Conservation (phyloP, 2,329 filamentous ascomycete species). For the Talaromyces pinophilus region DNA sequence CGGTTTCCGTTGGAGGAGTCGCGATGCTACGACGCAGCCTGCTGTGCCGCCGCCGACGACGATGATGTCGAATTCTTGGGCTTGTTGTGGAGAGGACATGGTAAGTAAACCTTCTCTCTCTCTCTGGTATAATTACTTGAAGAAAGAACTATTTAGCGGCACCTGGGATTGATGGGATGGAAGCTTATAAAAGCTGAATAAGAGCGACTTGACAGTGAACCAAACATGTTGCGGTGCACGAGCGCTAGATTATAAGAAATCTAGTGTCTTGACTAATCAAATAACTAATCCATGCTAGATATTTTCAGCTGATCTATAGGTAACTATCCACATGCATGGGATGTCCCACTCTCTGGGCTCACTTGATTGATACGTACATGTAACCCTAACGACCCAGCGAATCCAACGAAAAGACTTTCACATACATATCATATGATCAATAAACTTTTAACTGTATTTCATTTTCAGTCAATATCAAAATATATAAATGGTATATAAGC, state of each 20-base stretch:
- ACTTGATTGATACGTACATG: background rate
- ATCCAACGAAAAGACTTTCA: background rate
- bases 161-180: background rate
- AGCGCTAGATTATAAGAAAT: background rate
- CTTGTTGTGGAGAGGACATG: background rate
- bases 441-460: background rate
- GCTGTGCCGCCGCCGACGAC: constrained; percentile 83
- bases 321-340: background rate
- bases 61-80: constrained; percentile 43
- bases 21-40: constrained; percentile 78
- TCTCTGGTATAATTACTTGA: background rate
- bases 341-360: background rate
- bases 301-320: background rate
- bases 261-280: background rate
- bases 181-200: background rate
- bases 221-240: background rate
- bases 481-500: background rate
- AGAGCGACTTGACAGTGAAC: background rate
- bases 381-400: background rate
- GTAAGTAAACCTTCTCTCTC: background rate
- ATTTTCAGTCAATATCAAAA: background rate
- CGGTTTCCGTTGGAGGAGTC: constrained; percentile 78
- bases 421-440: background rate
- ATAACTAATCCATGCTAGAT: background rate
- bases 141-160: background rate